Conservation (phyloP, 306 rosid genomes). For the Corylus heterophylla region DNA sequence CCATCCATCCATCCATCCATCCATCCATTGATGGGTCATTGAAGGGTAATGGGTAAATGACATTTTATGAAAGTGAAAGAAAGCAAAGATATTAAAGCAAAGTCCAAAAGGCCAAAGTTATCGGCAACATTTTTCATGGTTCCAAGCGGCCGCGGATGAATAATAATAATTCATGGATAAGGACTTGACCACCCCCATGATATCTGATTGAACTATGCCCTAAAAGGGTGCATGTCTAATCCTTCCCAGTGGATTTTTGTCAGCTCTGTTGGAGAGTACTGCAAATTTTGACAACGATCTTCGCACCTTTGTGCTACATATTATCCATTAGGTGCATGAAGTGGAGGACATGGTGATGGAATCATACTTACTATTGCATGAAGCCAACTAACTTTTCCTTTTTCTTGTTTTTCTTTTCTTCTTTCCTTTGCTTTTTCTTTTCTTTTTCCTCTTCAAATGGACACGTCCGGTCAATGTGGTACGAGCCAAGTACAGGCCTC, state of each 20-base stretch:
- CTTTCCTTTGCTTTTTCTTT: not conserved
- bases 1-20: too few relatives aligned
- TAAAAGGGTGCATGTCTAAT: not conserved
- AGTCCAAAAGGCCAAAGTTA: slow-evolving; percentile 41
- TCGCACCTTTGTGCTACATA: slow-evolving; percentile 43
- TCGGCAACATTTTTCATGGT: slow-evolving; percentile 34
- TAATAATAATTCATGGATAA: slow-evolving; percentile 22
- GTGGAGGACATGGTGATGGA: slow-evolving; percentile 64
- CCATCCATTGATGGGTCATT: too few relatives aligned
- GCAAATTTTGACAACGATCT: slow-evolving; percentile 35
- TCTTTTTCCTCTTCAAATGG: slow-evolving; percentile 35
- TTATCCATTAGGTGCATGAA: slow-evolving; percentile 58
- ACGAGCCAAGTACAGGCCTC: slow-evolving; percentile 63
- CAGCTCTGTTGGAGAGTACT: slow-evolving; percentile 22
- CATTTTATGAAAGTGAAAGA: slow-evolving; percentile 39
- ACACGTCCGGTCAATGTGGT: slow-evolving; percentile 51
- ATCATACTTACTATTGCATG: slow-evolving; percentile 23
- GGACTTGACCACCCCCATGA: slow-evolving; percentile 37
- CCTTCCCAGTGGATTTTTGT: slow-evolving; percentile 12
- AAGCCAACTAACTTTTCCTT: slow-evolving; percentile 36
- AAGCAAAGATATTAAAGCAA: slow-evolving; percentile 22
- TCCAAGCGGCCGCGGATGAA: slow-evolving; percentile 12
- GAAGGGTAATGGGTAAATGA: slow-evolving; percentile 9
- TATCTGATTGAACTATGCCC: slow-evolving; percentile 14
- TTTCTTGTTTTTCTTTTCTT: not conserved